phyloP scores from a whole-genome alignment of 1,139 yeast species.

The Sugiyamaella castrensis region DNA sequence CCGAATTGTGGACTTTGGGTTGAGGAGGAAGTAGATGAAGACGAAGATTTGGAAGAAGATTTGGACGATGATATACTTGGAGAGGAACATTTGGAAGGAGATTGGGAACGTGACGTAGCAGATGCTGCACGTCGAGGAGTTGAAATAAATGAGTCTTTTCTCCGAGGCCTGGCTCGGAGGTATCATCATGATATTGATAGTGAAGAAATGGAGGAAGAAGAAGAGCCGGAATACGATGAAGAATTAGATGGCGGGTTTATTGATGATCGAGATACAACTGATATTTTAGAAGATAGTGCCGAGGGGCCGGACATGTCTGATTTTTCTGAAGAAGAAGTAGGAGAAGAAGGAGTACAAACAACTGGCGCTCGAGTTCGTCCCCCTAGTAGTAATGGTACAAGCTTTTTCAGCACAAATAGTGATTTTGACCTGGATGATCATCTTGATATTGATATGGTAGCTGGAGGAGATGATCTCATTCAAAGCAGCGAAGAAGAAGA shows the following conservation, averaged over 20 bases:
- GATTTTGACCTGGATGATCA: not conserved
- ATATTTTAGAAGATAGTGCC: constrained; percentile 7
- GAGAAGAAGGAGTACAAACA: constrained; percentile 4
- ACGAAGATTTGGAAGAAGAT: constrained; percentile 13
- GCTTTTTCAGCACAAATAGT: not conserved
- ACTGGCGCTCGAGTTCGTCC: too few relatives aligned
- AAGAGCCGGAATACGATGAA: constrained; percentile 15
- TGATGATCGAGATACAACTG: constrained; percentile 10
- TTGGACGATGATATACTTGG: constrained; percentile 9
- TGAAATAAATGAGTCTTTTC: not conserved
- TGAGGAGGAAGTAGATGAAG: constrained; percentile 16
- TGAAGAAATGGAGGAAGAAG: constrained; percentile 14
- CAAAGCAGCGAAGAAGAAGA: not conserved
- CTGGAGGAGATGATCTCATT: constrained; percentile 3
- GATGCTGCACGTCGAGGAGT: constrained; percentile 3
- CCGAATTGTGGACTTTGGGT: constrained; percentile 24
- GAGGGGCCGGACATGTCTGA: not conserved
- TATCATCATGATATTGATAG: not conserved
- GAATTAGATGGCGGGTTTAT: constrained; percentile 18
- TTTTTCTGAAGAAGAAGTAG: constrained; percentile 7
- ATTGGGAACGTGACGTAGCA: not conserved
- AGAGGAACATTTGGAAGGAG: constrained; percentile 1
- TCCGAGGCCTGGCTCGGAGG: not conserved
- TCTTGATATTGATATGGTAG: constrained; percentile 5
- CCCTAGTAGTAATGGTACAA: not conserved